phyloP scores from a whole-genome alignment of 192 early-diverging fungal genomes.

The Coemansia sp. region DNA sequence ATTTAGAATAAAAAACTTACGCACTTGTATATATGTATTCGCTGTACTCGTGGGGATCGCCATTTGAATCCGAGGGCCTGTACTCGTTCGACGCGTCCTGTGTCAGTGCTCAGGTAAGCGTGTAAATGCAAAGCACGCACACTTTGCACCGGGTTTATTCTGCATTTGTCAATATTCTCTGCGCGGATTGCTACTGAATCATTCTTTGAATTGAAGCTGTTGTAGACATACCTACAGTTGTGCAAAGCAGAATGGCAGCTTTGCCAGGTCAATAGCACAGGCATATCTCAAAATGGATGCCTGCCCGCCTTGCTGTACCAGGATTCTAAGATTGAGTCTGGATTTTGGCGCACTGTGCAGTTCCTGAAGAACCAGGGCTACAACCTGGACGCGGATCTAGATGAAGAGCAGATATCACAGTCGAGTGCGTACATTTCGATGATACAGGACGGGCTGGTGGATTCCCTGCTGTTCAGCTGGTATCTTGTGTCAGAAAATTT shows the following conservation, averaged over 20 bases:
- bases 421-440: constrained; percentile 60
- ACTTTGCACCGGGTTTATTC: background rate
- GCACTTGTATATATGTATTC: constrained; percentile 26
- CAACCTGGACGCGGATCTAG: constrained; percentile 19
- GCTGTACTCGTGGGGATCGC: constrained; percentile 51
- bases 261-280: constrained; percentile 26
- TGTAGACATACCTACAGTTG: constrained; percentile 51
- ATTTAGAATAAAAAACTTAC: background rate
- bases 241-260: constrained; percentile 47
- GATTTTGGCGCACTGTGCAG: constrained; percentile 42
- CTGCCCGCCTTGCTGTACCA: constrained; percentile 29
- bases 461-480: constrained; percentile 80
- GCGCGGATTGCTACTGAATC: background rate
- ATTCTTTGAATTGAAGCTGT: background rate
- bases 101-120: constrained; percentile 40
- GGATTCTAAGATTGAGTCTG: constrained; percentile 33
- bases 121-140: background rate
- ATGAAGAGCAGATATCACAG: constrained; percentile 42
- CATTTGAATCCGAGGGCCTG: constrained; percentile 32
- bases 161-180: background rate
- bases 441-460: constrained; percentile 75
- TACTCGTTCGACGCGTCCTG: constrained; percentile 49
- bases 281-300: constrained; percentile 33
- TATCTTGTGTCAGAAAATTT: constrained; percentile 84
- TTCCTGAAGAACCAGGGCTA: constrained; percentile 39